Percentiles rank a stretch among this genome's conserved stretches.
These are phyloP conservation scores for Ramularia endophylla DNA, from an alignment of 2,329 filamentous ascomycete species.

Conservation along the genomic window DNA sequence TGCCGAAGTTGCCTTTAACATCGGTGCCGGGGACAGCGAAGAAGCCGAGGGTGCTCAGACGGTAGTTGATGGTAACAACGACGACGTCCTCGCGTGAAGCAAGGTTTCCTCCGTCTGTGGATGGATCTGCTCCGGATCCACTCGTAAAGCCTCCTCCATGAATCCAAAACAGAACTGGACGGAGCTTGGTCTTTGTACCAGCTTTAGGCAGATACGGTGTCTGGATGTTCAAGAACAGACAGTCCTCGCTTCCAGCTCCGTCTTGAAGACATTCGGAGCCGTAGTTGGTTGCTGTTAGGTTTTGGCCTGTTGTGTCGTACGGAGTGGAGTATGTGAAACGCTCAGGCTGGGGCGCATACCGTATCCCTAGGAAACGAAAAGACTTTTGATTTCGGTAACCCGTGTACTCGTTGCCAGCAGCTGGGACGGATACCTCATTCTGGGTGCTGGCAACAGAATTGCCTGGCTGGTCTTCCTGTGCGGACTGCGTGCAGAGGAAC, in stretches of 20 bases:
- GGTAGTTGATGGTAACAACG: conserved; percentile 56
- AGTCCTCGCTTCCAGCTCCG: conserved; percentile 36
- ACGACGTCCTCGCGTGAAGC: conserved; percentile 56
- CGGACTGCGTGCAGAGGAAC: conserved; percentile 48
- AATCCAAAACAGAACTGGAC: conserved; percentile 47
- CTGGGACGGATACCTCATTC: conserved; percentile 36
- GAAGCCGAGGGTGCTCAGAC: conserved; percentile 53
- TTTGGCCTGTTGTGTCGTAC: conserved; percentile 42
- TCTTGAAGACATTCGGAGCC: conserved; percentile 41
- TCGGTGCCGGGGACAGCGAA: conserved; percentile 51
- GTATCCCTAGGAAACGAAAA: conserved; percentile 45
- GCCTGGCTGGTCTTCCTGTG: conserved; percentile 28
- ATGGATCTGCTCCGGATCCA: conserved; percentile 27
- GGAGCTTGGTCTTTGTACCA: conserved; percentile 35
- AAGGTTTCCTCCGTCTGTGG: conserved; percentile 47
- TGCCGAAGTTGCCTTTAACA: conserved; percentile 50
- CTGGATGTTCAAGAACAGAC: conserved; percentile 46
- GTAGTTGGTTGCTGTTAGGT: conserved; percentile 42
- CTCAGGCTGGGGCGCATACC: conserved; percentile 38
- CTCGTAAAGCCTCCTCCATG: conserved; percentile 53
- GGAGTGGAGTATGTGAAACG: conserved; percentile 44
- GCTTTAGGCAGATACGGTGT: conserved; percentile 40
- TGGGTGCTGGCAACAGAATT: conserved; percentile 30
- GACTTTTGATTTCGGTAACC: conserved; percentile 51
- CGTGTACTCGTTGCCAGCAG: conserved; percentile 41